Evolutionary conservation across 495 filamentous ascomycete species (phyloP).

Genomic region (Choiromyces venosus): DNA sequence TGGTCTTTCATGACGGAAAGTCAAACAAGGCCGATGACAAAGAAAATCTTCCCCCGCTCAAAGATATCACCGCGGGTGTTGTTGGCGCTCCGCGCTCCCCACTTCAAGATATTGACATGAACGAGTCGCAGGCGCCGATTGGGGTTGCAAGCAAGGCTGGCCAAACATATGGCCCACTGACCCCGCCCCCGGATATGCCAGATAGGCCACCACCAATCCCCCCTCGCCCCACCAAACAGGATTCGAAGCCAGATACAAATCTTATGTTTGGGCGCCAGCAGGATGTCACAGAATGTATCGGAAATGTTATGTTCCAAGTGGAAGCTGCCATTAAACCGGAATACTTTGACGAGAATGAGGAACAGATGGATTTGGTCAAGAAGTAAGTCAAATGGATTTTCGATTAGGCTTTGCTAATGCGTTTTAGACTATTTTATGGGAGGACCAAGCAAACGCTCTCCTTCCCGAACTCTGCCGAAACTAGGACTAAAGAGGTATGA

Average conservation of each 20-base stretch:
- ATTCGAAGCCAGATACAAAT: conserved; percentile 49
- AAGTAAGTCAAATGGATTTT: conserved; percentile 44
- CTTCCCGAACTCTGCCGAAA: conserved; percentile 39
- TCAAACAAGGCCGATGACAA: conserved; percentile 42
- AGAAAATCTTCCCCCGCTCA: conserved; percentile 46
- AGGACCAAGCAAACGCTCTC: conserved; percentile 47
- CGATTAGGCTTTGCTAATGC: conserved; percentile 11
- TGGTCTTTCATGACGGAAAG: conserved; percentile 34
- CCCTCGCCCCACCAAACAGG: conserved; percentile 43
- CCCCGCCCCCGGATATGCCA: conserved; percentile 33
- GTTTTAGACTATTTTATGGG: conserved; percentile 55
- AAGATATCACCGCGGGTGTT: conserved; percentile 12
- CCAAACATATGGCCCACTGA: conserved; percentile 21
- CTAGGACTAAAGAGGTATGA: conserved; percentile 39
- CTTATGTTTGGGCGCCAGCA: conserved; percentile 66
- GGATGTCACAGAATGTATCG: conserved; percentile 93
- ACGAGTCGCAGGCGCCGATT: conserved; percentile 8
- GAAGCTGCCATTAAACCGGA: conserved; percentile 74
- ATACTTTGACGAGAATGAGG: conserved; percentile 56
- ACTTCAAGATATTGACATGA: conserved; percentile 25
- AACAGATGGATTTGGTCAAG: conserved; percentile 75
- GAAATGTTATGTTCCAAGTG: conserved; percentile 82
- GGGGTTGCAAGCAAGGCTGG: conserved; percentile 7
- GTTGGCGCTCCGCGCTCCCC: conserved; percentile 26
- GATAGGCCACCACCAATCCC: conserved; percentile 47